phyloP scores from a whole-genome alignment of 805 yeast genomes.

The Kuraishia capsulata region DNA sequence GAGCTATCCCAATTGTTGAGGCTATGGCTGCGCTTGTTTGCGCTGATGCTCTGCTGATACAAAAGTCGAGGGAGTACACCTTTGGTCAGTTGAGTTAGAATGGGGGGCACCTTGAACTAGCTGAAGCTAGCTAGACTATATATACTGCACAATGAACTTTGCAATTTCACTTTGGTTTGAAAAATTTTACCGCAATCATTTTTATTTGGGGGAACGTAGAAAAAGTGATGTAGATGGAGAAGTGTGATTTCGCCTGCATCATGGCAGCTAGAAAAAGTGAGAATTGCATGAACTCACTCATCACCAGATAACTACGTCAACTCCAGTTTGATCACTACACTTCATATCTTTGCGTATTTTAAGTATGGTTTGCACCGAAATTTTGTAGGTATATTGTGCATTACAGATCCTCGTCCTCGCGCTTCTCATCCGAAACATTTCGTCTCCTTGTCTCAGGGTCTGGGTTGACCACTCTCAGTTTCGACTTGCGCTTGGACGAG shows the following conservation, averaged over 20 bases:
- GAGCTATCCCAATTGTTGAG: slow-evolving; percentile 98
- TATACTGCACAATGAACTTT: background rate
- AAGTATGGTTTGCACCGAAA: too few relatives aligned
- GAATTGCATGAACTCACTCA: too few relatives aligned
- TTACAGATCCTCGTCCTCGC: background rate
- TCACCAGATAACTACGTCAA: too few relatives aligned
- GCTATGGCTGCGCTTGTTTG: slow-evolving; percentile 95
- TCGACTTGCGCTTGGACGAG: slow-evolving; percentile 52
- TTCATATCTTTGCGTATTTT: too few relatives aligned
- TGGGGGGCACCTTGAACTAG: slow-evolving; percentile 19
- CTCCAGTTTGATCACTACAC: too few relatives aligned
- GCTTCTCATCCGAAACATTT: background rate
- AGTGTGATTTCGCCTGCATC: too few relatives aligned
- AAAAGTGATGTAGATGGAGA: background rate
- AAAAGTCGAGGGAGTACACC: slow-evolving; percentile 70
- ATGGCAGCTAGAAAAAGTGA: too few relatives aligned
- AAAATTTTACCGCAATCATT: background rate
- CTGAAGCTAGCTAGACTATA: background rate
- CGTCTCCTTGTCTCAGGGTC: slow-evolving; percentile 18
- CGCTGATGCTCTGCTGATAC: slow-evolving; percentile 79
- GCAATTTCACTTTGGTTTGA: background rate
- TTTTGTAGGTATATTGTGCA: background rate
- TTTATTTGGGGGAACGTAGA: background rate
- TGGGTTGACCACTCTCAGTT: slow-evolving; percentile 56
- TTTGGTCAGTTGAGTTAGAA: too few relatives aligned